Percentiles rank a stretch among this genome's conserved stretches.
phyloP scores from a whole-genome alignment of 257 asterid species.

The Ocimum tenuiflorum region DNA sequence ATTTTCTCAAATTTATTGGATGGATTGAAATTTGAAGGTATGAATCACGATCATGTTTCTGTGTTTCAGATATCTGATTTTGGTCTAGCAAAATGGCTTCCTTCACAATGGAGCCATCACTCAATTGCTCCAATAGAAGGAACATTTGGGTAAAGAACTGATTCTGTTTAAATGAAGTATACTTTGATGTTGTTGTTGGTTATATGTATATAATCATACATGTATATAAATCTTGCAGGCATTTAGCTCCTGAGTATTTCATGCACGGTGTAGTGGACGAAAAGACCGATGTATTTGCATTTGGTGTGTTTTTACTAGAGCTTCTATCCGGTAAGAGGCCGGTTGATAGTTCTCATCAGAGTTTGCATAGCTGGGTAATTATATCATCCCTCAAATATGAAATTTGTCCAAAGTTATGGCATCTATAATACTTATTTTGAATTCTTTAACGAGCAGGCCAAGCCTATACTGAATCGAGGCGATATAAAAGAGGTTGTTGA shows the following conservation, averaged over 20 bases:
- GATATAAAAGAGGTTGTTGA: constrained; percentile 58
- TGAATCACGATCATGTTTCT: background rate
- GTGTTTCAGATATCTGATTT: constrained; percentile 76
- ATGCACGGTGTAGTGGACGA: constrained; percentile 98
- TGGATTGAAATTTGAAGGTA: background rate
- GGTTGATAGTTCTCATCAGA: constrained; percentile 78
- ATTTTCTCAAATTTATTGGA: background rate
- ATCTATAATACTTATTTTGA: background rate
- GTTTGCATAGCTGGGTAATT: constrained; percentile 90
- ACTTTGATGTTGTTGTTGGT: background rate
- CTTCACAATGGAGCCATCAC: constrained; percentile 94
- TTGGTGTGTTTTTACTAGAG: constrained; percentile 80
- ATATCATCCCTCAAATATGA: background rate
- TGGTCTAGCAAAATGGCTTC: constrained; percentile 98
- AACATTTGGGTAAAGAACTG: constrained; percentile 64
- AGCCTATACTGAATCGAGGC: constrained; percentile 64
- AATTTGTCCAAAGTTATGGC: background rate
- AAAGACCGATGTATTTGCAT: constrained; percentile 94
- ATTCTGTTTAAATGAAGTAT: background rate
- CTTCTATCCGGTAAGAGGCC: constrained; percentile 84
- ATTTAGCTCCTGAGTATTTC: constrained; percentile 92
- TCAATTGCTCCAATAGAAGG: constrained; percentile 95
- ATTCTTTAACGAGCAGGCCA: constrained; percentile 43
- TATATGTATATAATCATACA: too few relatives aligned
- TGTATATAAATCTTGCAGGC: constrained; percentile 45